Conservation (phyloP, 805 yeast genomes). For the Candida ficus region DNA sequence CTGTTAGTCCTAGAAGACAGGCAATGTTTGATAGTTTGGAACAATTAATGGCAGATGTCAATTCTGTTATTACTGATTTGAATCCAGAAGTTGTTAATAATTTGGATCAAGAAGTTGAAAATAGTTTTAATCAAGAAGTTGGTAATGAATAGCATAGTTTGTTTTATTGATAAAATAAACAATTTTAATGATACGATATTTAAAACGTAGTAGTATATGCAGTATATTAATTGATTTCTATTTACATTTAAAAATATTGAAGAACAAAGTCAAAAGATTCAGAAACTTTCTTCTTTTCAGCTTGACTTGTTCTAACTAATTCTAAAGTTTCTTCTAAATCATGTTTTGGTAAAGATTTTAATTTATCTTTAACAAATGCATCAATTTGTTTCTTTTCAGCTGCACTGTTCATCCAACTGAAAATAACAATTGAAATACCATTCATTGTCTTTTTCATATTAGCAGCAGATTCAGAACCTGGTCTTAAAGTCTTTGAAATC, state of each 20-base stretch:
- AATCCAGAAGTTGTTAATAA: no score
- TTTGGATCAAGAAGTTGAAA: no score
- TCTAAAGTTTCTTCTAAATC: conserved; percentile 26
- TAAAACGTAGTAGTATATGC: not conserved
- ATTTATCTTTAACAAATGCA: conserved; percentile 30
- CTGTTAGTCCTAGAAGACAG: conserved; percentile 12
- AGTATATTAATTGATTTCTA: not conserved
- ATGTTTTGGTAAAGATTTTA: conserved; percentile 33
- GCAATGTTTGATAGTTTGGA: conserved; percentile 20
- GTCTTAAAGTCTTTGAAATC: conserved; percentile 41
- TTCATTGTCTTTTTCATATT: conserved; percentile 41
- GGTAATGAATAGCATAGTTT: no score
- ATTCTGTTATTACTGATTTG: conserved; percentile 10
- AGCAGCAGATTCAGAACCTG: conserved; percentile 40
- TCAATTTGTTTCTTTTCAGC: conserved; percentile 24
- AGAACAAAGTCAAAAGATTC: conserved; percentile 9
- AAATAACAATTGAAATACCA: conserved; percentile 30
- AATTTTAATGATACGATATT: not conserved
- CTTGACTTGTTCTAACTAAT: conserved; percentile 9
- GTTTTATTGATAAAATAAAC: not conserved
- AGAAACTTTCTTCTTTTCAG: conserved; percentile 13
- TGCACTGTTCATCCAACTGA: conserved; percentile 31
- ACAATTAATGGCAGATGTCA: conserved; percentile 19
- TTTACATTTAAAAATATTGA: not conserved
- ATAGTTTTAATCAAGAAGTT: no score